Base-by-base conservation (phyloP, 2,329 filamentous ascomycete genomes). In the Beauveria asiatica region DNA sequence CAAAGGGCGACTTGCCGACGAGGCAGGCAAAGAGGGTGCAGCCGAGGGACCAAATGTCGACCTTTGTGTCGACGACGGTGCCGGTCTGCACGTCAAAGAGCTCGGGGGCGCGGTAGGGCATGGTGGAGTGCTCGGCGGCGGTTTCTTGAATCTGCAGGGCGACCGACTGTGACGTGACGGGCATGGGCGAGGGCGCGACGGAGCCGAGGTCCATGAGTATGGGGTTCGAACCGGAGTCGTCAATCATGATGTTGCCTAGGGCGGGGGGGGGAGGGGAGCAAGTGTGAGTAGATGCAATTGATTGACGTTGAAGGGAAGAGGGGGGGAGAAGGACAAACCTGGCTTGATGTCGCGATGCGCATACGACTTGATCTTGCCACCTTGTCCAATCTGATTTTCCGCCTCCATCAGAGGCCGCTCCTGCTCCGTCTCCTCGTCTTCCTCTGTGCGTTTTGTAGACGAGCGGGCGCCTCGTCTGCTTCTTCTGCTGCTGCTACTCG, bases 121-220 rank as follows among this genome's bases (percentile, higher is more conserved):
- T 97, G 45, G 94, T 99, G 65, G 87, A 93, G 79, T 97, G 93
- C 73, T 99, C 94, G 59, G 93, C 94, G 23, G 94, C 94, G 45
- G 85, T 89, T 73, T 99, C 94, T 76, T 97, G 94, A 41, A 96
- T 89, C 57, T 92, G 90, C 52, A 99, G 84, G 49, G 94, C 94
- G 59, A 95, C 82, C 3, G 91, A 95, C 63, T 93, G 87, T 19
- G 90, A 94, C 5, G 93, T 96, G 66, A 97, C 93, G 27, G 90
- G 84, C 61, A 91, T 90, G 1, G 94, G 94, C 2, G 90, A 92
- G 19, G 89, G 89, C 45, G 91, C 88, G 60, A 99, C 80, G 61
- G 92, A 97, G 64, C 94, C 94, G 25, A 99, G 85, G 72, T 99
- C 94, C 94, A 99, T 99, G 41, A 99, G 83, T 67, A 99, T 94